Base-by-base conservation (phyloP, 352 stramenopile species). In the Labyrinthula sp. region DNA sequence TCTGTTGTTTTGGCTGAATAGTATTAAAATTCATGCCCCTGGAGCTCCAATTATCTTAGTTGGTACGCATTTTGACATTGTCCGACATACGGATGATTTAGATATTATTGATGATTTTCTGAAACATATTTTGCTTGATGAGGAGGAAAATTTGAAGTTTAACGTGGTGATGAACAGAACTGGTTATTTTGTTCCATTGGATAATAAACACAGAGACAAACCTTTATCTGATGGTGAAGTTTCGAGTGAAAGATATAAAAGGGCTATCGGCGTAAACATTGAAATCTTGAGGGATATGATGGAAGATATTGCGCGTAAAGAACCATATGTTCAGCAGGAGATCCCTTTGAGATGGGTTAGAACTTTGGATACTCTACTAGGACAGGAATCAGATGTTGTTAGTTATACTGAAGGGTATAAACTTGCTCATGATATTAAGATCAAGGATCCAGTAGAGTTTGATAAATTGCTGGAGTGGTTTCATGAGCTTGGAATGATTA, bases 101-200 rank as follows among this genome's bases (percentile, higher is more conserved):
- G 7, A 21, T 15, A 36, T 45, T 24, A 38, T 59, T 24, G 36
- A 37, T 10, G 5, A 37, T 14, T n/a, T 43, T 1, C 49, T 59
- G 20, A 1, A 25, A 28, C n/a, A n/a, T n/a, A n/a, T n/a, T n/a
- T n/a, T n/a, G n/a, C n/a, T n/a, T n/a, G 38, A 47, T 5, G 7
- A 15, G n/a, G n/a, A n/a, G n/a, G n/a, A n/a, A n/a, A n/a, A n/a
- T n/a, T n/a, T n/a, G n/a, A n/a, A n/a, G n/a, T n/a, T n/a, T n/a
- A 59, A 59, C 20, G 30, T 25, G 2, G 36, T 2, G 23, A n/a
- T n/a, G n/a, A n/a, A n/a, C 20, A 40, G 15, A 8, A 23, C 12
- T 43, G 57, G 1, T 54, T 1, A 18, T 59, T 59, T 3, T 59
- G n/a, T n/a, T n/a, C n/a, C n/a, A n/a, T n/a, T n/a, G n/a, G n/a